A percentile compares a stretch with the other conserved stretches of the same genome.
Evolutionary conservation across 768 basidiomycete species (phyloP).

Genomic region (Leccinum variicolor): DNA sequence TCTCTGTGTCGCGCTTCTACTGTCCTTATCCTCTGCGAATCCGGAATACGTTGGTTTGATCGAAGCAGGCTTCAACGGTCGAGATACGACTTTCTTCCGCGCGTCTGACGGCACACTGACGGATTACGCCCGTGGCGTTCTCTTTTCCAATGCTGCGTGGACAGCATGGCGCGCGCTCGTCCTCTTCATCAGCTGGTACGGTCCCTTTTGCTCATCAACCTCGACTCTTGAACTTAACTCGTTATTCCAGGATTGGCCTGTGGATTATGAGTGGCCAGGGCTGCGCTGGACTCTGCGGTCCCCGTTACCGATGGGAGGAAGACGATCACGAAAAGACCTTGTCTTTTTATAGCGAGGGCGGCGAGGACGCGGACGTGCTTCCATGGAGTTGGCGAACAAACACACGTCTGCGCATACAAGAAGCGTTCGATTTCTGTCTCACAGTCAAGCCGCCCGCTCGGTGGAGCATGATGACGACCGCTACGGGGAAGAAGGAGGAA

Average conservation of each 20-base stretch:
- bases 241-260: slow-evolving; percentile 57
- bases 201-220: neutral
- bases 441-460: slow-evolving; percentile 37
- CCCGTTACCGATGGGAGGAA: slow-evolving; percentile 83
- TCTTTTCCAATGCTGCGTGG: slow-evolving; percentile 80
- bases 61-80: slow-evolving; percentile 43
- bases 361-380: slow-evolving; percentile 45
- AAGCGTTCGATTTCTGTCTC: slow-evolving; percentile 80
- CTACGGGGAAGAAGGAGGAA: slow-evolving; percentile 27
- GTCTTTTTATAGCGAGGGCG: slow-evolving; percentile 46
- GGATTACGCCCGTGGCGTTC: slow-evolving; percentile 71
- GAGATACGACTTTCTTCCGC: slow-evolving; percentile 78
- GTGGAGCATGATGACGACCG: slow-evolving; percentile 32
- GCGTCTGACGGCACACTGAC: slow-evolving; percentile 62
- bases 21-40: slow-evolving; percentile 55
- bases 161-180: slow-evolving; percentile 71
- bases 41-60: slow-evolving; percentile 44
- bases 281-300: slow-evolving; percentile 82
- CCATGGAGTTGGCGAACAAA: slow-evolving; percentile 79
- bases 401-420: slow-evolving; percentile 68
- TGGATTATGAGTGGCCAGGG: slow-evolving; percentile 77
- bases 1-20: slow-evolving; percentile 66
- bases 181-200: slow-evolving; percentile 65
- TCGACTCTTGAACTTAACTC: neutral
- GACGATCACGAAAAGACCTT: slow-evolving; percentile 61